Base-by-base conservation (phyloP, 2,329 filamentous ascomycete species). In the Penicillium crustosum region DNA sequence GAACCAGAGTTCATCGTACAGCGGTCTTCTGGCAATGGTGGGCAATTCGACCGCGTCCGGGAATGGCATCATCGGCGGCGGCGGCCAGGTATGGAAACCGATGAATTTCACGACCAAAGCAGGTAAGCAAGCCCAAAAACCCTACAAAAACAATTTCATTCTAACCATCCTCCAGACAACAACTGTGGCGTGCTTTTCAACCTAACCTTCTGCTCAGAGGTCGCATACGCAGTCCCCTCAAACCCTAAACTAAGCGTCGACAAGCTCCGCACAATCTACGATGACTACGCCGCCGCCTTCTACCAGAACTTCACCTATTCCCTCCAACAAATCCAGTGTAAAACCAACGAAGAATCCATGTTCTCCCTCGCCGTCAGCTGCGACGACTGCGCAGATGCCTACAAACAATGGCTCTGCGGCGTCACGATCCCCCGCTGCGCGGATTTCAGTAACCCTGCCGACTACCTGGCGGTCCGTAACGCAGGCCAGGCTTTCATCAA, bases 341-440 rank as follows among this genome's bases (percentile, higher is more conserved):
- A 96, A 67, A 88, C 91, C 3, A 83, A 84, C 0, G 77, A 83
- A 2, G 87, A 88, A 35, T 86, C 89, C 15, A 84, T 85, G 62
- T 99, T 96, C 77, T 96, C 92, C 1, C 85, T 97, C 15, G 89
- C 86, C 2, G 85, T 87, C 42, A 84, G 76, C 65, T 99, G 94
- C 79, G 75, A 79, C 43, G 84, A 95, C 73, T 99, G 94, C 75
- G 84, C 81, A 17, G 69, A 72, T 0, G 91, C 91, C 9, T 99
- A 99, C 82, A 97, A 95, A 74, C 82, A 87, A 69, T 99, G 94
- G 94, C 86, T 99, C 21, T 99, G 94, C 78, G 89, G 91, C 25
- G 92, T 97, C 29, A 89, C 87, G 17, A 94, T 99, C 61, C 94
- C 94, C 1, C 89, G 93, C 31, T 99, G 94, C 78, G 88, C 91